Conservation (phyloP, 192 early-diverging fungal species). For the Entophlyctis luteolus region DNA sequence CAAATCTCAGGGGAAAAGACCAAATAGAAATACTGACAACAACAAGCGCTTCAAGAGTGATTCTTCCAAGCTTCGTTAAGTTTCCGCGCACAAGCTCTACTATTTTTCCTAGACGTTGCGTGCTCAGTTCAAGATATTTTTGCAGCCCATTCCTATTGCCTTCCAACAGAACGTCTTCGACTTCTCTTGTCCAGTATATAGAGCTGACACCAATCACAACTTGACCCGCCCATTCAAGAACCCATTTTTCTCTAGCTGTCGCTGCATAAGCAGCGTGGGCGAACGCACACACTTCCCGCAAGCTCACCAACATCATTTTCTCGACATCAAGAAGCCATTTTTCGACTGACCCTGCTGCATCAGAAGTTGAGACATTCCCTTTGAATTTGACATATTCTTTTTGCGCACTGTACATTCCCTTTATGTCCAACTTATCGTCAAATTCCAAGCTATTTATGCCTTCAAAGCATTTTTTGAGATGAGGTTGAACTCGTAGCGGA, state of each 20-base stretch:
- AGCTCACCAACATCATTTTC: constrained; percentile 48
- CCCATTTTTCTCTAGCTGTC: constrained; percentile 53
- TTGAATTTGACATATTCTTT: constrained; percentile 57
- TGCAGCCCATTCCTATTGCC: constrained; percentile 44
- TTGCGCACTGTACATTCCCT: constrained; percentile 55
- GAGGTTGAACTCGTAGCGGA: constrained; percentile 58
- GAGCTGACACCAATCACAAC: constrained; percentile 58
- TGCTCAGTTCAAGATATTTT: constrained; percentile 46
- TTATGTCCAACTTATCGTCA: constrained; percentile 49
- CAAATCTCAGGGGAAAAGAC: not conserved
- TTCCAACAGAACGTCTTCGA: constrained; percentile 50
- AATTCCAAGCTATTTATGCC: constrained; percentile 60
- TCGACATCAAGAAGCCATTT: constrained; percentile 58
- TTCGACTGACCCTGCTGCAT: constrained; percentile 56
- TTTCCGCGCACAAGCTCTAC: constrained; percentile 59
- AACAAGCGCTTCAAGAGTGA: constrained; percentile 54
- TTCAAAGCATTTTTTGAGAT: constrained; percentile 63
- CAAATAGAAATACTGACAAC: constrained; percentile 38
- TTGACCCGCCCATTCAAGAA: constrained; percentile 60
- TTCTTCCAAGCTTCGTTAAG: constrained; percentile 43
- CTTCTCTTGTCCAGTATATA: constrained; percentile 58
- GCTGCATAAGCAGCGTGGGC: constrained; percentile 44
- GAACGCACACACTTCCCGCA: constrained; percentile 41
- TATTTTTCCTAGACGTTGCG: constrained; percentile 46
- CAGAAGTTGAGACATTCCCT: constrained; percentile 40